These are phyloP conservation scores for Neurospora africana DNA, from an alignment of 495 filamentous ascomycete genomes.

Conservation along the genomic window DNA sequence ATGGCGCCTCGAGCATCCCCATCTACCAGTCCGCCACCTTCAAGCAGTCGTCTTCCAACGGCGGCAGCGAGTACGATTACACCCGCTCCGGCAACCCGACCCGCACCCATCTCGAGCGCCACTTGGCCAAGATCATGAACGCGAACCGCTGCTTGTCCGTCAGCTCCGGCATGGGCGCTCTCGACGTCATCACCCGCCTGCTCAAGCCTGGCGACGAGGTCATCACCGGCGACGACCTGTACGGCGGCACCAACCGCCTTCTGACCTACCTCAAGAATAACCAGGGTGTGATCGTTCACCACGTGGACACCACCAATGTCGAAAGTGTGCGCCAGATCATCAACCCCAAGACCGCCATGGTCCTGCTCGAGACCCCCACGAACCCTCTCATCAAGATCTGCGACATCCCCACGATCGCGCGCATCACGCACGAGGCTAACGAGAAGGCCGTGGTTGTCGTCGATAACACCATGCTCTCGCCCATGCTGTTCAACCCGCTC, in stretches of 20 bases:
- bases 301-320: slow-evolving; percentile 81
- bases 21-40: slow-evolving; percentile 99
- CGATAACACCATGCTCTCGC: slow-evolving; percentile 98
- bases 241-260: slow-evolving; percentile 89
- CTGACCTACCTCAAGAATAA: slow-evolving; percentile 83
- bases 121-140: slow-evolving; percentile 97
- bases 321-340: slow-evolving; percentile 58
- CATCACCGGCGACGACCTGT: slow-evolving; percentile 91
- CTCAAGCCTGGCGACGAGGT: slow-evolving; percentile 93
- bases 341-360: slow-evolving; percentile 78
- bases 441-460: slow-evolving; percentile 76
- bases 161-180: slow-evolving; percentile 89
- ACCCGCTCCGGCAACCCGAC: slow-evolving; percentile 95
- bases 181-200: slow-evolving; percentile 93
- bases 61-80: slow-evolving; percentile 91
- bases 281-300: slow-evolving; percentile 83
- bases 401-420: slow-evolving; percentile 71
- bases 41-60: slow-evolving; percentile 73
- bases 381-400: slow-evolving; percentile 98
- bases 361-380: slow-evolving; percentile 90
- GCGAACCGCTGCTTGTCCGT: slow-evolving; percentile 85
- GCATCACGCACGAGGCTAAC: slow-evolving; percentile 65
- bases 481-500: slow-evolving; percentile 81
- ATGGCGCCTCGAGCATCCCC: slow-evolving; percentile 86
- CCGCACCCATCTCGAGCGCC: slow-evolving; percentile 88